phyloP scores from a whole-genome alignment of 768 basidiomycete genomes.

The Cyclocybe aegerita region DNA sequence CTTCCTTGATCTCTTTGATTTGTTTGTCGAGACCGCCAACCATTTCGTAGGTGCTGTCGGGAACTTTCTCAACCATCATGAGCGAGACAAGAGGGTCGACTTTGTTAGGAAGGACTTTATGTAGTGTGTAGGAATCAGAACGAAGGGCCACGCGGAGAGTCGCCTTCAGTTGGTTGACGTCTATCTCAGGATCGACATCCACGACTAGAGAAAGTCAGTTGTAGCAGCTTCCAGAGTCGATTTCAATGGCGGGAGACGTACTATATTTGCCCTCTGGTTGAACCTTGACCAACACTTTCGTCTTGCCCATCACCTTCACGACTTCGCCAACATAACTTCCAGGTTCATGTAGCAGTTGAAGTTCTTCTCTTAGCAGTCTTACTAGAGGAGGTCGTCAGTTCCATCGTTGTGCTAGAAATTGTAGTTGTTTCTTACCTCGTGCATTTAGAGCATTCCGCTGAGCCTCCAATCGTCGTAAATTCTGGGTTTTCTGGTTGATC shows the following conservation, averaged over 20 bases:
- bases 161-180: constrained; percentile 75
- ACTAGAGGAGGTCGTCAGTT: constrained; percentile 44
- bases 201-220: constrained; percentile 59
- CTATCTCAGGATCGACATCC: constrained; percentile 88
- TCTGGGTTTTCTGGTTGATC: constrained; percentile 96
- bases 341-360: constrained; percentile 91
- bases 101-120: constrained; percentile 96
- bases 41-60: constrained; percentile 99
- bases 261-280: constrained; percentile 99
- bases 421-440: constrained; percentile 54
- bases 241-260: constrained; percentile 38
- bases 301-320: constrained; percentile 99
- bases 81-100: constrained; percentile 97
- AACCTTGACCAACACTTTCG: constrained; percentile 96
- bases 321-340: constrained; percentile 98
- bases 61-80: constrained; percentile 99
- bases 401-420: not conserved
- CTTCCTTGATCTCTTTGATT: constrained; percentile 97
- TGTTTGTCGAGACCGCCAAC: constrained; percentile 98
- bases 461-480: constrained; percentile 91
- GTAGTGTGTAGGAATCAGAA: constrained; percentile 94
- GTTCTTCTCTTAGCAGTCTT: constrained; percentile 84
- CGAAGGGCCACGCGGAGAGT: constrained; percentile 92
- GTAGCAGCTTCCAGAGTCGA: too few relatives aligned
- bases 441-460: constrained; percentile 97